Percentiles rank a stretch among this genome's conserved stretches.
These are phyloP conservation scores for Xylaria arbuscula DNA, from an alignment of 2,329 filamentous ascomycete genomes.

Conservation along the genomic window DNA sequence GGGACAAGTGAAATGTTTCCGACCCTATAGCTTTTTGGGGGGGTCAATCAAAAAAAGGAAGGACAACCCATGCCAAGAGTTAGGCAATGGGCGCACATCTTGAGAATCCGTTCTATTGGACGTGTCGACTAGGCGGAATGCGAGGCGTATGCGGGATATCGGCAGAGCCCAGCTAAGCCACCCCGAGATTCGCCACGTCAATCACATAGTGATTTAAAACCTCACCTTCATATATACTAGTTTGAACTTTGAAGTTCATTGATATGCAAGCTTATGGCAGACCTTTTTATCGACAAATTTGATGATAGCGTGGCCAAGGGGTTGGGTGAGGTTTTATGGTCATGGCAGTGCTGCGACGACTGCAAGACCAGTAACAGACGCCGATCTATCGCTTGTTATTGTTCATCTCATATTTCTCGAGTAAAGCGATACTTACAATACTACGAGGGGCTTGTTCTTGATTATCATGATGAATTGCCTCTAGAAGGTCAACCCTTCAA, in stretches of 20 bases:
- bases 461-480: slow-evolving; percentile 25
- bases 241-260: too few relatives aligned
- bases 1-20: too few relatives aligned
- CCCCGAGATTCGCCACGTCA: background rate
- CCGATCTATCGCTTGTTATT: slow-evolving; percentile 6
- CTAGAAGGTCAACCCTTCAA: slow-evolving; percentile 10
- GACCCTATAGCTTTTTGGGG: too few relatives aligned
- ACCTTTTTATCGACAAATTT: slow-evolving; percentile 17
- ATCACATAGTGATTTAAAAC: background rate
- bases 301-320: slow-evolving; percentile 13
- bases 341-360: slow-evolving; percentile 24
- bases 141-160: background rate
- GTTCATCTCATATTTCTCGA: background rate
- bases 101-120: background rate
- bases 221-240: background rate
- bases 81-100: background rate
- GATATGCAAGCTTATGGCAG: slow-evolving; percentile 10
- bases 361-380: slow-evolving; percentile 11
- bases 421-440: slow-evolving; percentile 28
- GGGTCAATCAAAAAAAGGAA: too few relatives aligned
- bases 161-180: background rate
- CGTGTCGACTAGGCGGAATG: background rate
- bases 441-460: slow-evolving; percentile 24
- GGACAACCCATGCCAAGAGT: too few relatives aligned
- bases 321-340: slow-evolving; percentile 19